Conservation (phyloP, 805 yeast species). For the Yarrowia divulgata region DNA sequence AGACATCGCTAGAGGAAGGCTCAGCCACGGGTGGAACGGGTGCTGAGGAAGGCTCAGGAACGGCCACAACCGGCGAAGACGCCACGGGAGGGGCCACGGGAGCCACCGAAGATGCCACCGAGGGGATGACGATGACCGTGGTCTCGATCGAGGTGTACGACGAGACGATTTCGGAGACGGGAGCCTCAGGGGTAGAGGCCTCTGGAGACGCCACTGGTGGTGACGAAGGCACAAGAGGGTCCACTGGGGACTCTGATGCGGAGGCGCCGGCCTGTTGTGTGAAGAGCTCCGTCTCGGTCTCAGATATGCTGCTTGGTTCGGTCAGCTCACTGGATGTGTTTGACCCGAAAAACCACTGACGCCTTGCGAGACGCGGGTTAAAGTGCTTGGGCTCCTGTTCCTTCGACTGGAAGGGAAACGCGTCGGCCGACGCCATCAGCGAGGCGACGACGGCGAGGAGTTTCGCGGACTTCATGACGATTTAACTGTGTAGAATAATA, state of each 20-base stretch:
- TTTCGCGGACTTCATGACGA: constrained; percentile 33
- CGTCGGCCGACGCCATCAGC: constrained; percentile 35
- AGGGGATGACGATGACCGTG: constrained; percentile 22
- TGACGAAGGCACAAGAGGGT: not conserved
- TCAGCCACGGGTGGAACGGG: not conserved
- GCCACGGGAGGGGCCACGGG: constrained; percentile 1
- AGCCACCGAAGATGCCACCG: constrained; percentile 2
- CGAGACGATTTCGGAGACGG: constrained; percentile 11
- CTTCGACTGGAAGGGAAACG: constrained; percentile 32
- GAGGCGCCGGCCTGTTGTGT: constrained; percentile 16
- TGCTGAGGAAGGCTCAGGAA: not conserved
- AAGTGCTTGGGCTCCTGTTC: constrained; percentile 39
- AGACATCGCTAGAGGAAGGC: not conserved
- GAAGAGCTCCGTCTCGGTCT: constrained; percentile 33
- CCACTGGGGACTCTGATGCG: not conserved
- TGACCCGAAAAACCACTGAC: constrained; percentile 25
- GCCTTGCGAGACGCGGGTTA: constrained; percentile 35
- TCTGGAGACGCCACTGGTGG: constrained; percentile 20
- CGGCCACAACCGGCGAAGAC: constrained; percentile 4
- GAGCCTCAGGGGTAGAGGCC: not conserved
- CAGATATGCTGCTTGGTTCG: constrained; percentile 28
- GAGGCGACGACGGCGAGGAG: constrained; percentile 29
- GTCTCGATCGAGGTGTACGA: constrained; percentile 19
- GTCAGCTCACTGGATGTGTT: constrained; percentile 10
- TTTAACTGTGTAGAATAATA: constrained; percentile 22